Conservation (phyloP, 306 rosid genomes). For the Pyrus pyrifolia region DNA sequence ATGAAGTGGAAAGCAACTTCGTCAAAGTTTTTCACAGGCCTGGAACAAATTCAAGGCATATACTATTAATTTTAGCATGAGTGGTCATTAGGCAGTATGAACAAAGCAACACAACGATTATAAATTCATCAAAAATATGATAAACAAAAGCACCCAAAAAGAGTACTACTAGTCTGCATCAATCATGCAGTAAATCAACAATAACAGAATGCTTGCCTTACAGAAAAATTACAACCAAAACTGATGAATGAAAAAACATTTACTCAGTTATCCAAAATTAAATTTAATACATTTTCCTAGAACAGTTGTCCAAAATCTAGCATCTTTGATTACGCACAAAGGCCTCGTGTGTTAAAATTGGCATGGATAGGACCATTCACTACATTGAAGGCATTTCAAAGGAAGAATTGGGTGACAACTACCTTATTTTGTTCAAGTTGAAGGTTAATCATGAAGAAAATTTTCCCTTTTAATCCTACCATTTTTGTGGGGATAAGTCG, state of each 20-base stretch:
- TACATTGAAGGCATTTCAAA: no score
- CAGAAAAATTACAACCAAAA: not conserved
- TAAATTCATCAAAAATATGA: not conserved
- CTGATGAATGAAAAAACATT: not conserved
- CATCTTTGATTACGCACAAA: not conserved
- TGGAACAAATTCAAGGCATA: constrained; percentile 28
- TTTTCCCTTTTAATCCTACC: no score
- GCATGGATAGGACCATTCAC: no score
- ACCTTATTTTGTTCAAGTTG: no score
- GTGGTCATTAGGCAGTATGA: not conserved
- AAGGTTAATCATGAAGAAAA: no score
- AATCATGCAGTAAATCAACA: not conserved
- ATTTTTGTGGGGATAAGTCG: no score
- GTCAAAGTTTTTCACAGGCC: constrained; percentile 75
- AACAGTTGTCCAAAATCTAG: not conserved
- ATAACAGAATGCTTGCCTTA: not conserved
- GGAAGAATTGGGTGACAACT: no score
- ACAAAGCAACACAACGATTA: not conserved
- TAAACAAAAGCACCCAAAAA: not conserved
- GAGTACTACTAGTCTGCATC: not conserved
- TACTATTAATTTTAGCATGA: not conserved
- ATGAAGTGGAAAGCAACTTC: constrained; percentile 85
- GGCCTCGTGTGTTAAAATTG: no score
- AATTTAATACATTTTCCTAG: not conserved
- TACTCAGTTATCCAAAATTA: not conserved